Evolutionary conservation across 2,329 filamentous ascomycete genomes (phyloP).

Genomic region (Botrytis cinerea): DNA sequence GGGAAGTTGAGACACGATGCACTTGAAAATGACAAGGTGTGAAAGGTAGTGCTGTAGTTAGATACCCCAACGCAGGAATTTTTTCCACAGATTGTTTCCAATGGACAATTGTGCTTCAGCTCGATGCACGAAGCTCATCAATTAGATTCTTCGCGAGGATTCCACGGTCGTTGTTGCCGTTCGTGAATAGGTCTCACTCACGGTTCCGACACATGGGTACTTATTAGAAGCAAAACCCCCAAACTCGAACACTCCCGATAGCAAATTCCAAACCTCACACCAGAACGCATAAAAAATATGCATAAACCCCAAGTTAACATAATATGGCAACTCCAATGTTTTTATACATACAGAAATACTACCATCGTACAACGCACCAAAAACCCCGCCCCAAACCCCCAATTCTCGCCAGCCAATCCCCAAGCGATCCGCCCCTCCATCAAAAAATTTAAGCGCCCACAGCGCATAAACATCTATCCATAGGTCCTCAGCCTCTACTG

Average conservation of each 20-base stretch:
- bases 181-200: not conserved
- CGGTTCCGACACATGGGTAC: not conserved
- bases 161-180: not conserved
- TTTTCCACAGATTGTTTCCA: not conserved
- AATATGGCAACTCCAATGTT: not conserved
- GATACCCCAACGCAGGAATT: too few species aligned
- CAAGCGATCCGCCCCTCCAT: not conserved
- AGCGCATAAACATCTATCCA: not conserved
- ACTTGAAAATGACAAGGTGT: too few species aligned
- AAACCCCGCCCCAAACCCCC: not conserved
- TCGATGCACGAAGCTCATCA: not conserved
- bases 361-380: not conserved
- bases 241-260: not conserved
- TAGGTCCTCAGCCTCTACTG: not conserved
- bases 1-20: not conserved
- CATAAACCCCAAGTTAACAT: not conserved
- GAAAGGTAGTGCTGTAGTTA: not conserved
- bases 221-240: not conserved
- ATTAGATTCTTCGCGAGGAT: not conserved
- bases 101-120: not conserved
- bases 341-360: not conserved
- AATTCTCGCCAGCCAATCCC: not conserved
- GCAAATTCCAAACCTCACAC: not conserved
- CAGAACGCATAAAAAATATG: not conserved
- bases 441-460: slow-evolving; percentile 11